Percentiles rank a stretch among this genome's conserved stretches.
These are phyloP conservation scores for Candida maris DNA, from an alignment of 805 yeast species.

Conservation along the genomic window DNA sequence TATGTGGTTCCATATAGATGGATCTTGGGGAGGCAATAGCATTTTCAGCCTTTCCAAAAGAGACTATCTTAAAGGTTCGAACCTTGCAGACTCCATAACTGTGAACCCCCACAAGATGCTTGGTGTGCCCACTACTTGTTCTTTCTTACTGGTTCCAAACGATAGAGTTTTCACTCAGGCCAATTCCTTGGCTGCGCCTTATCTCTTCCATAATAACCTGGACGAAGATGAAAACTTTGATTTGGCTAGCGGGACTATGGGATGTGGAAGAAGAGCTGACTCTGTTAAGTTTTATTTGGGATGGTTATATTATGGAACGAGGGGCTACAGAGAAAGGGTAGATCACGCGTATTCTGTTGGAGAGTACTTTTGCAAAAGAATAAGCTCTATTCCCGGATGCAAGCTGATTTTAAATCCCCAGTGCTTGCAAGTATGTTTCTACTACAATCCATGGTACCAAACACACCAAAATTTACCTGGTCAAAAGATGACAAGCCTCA, in stretches of 20 bases:
- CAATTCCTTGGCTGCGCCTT: conserved; percentile 76
- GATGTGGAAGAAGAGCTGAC: conserved; percentile 86
- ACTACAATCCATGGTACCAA: conserved; percentile 45
- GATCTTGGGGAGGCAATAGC: conserved; percentile 89
- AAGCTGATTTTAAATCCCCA: conserved; percentile 62
- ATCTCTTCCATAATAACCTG: conserved; percentile 62
- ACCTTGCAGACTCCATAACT: conserved; percentile 71
- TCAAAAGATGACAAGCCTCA: conserved; percentile 46
- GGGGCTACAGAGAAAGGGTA: conserved; percentile 62
- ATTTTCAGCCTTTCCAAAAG: conserved; percentile 54
- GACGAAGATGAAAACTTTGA: conserved; percentile 59
- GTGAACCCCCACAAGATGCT: conserved; percentile 84
- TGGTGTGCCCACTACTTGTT: conserved; percentile 79
- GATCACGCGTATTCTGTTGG: conserved; percentile 71
- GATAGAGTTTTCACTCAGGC: conserved; percentile 62
- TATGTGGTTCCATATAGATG: conserved; percentile 83
- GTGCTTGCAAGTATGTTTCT: conserved; percentile 81
- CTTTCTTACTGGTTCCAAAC: conserved; percentile 71
- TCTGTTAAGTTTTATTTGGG: conserved; percentile 72
- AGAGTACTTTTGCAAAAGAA: conserved; percentile 51
- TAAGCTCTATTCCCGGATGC: conserved; percentile 42
- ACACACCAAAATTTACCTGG: conserved; percentile 23
- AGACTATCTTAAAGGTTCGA: conserved; percentile 51
- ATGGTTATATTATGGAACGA: conserved; percentile 75
- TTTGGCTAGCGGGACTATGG: conserved; percentile 88